Evolutionary conservation across 2,329 filamentous ascomycete species (phyloP), one percentile per base, ranked within the genome.

Genomic region (Aspergillus thermomutatus): DNA sequence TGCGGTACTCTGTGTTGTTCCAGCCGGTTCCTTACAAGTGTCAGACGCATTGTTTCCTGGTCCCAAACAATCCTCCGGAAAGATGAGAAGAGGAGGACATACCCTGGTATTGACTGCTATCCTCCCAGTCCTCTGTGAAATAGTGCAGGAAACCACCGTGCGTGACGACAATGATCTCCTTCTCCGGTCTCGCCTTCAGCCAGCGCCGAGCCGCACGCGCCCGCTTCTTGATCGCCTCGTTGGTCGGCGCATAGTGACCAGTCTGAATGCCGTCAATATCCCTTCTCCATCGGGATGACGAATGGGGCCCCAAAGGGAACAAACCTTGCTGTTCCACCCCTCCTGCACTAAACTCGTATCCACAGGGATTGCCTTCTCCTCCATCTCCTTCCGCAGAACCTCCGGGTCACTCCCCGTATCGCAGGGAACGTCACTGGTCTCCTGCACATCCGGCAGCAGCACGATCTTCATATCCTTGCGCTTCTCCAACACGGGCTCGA

Each of bases 81-180:
- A 43, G 49, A 49, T 28, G 9, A 37, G 37, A 43, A 10, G 25
- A 28, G 26, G 37, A 28, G 4, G 11, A 64, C 70, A 26, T 70
- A 79, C 78, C 80, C 58, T 75, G 69, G 62, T 77, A 79, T 46
- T 73, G 69, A 49, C 77, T 78, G 65, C 65, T 81, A 45, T 86
- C 88, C 53, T 85, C 79, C 85, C 87, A 95, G 67, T 96, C 91
- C 63, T 92, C 84, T 0, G 90, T 94, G 60, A 96, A 77, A 66
- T 91, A 95, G 72, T 96, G 92, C 66, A 96, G 71, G 64, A 92
- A 89, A 1, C 89, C 90, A 1, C 92, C 92, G 66, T 96, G 92
- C 3, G 90, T 88, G 7, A 95, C 90, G 1, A 92, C 80, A 0
- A 88, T 85, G 27, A 96, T 83, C 64, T 93, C 83, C 66, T 89